These are phyloP conservation scores for Neonectria sp. DNA, from an alignment of 2,329 filamentous ascomycete species.

Conservation along the genomic window DNA sequence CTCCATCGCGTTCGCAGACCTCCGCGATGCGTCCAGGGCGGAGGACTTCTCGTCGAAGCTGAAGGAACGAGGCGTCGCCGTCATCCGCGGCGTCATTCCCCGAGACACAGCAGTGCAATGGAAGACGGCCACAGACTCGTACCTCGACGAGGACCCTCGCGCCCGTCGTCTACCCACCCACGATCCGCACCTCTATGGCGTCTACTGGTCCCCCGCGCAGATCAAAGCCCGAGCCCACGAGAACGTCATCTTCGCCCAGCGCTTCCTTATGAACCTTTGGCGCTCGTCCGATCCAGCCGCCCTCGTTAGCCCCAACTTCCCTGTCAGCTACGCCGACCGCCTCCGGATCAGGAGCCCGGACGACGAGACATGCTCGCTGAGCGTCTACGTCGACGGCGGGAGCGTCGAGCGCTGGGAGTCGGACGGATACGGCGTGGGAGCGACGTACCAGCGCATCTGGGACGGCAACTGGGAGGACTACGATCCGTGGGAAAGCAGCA, in stretches of 20 bases:
- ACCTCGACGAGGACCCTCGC: constrained; percentile 65
- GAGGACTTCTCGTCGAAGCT: constrained; percentile 48
- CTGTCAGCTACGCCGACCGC: constrained; percentile 74
- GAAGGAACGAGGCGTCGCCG: constrained; percentile 50
- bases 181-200: constrained; percentile 53
- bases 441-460: constrained; percentile 77
- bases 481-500: constrained; percentile 81
- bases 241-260: constrained; percentile 57
- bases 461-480: constrained; percentile 81
- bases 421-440: constrained; percentile 69
- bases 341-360: constrained; percentile 67
- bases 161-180: constrained; percentile 50
- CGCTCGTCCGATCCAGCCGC: constrained; percentile 56
- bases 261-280: constrained; percentile 63
- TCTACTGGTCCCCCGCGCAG: constrained; percentile 60
- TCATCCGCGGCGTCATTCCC: constrained; percentile 52
- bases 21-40: constrained; percentile 47
- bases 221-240: constrained; percentile 57
- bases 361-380: constrained; percentile 68
- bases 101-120: constrained; percentile 53
- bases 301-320: constrained; percentile 60
- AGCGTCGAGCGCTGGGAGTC: constrained; percentile 78
- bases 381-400: constrained; percentile 75
- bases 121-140: constrained; percentile 67
- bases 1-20: constrained; percentile 58